These are phyloP conservation scores for Petunia hybrid DNA, from an alignment of 305 asterid genomes.

Conservation along the genomic window DNA sequence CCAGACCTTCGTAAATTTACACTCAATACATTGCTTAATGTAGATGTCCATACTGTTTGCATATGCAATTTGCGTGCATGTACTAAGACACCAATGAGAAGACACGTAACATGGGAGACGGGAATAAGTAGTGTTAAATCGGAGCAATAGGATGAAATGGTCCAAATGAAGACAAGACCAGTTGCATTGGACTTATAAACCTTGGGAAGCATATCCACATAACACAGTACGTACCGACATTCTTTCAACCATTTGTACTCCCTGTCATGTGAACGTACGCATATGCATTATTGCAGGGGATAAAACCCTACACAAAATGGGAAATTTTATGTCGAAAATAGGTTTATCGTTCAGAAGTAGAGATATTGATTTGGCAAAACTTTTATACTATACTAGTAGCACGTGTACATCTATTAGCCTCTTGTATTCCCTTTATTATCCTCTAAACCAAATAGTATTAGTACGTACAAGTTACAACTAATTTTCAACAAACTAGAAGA, in stretches of 20 bases:
- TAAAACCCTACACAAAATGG: not conserved
- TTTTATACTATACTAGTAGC: not conserved
- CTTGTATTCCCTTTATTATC: not conserved
- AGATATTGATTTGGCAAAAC: not conserved
- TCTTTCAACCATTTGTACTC: conserved; percentile 22
- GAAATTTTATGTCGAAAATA: not conserved
- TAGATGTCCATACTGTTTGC: not conserved
- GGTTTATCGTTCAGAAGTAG: not conserved
- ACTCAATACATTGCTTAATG: no score
- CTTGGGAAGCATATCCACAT: not conserved
- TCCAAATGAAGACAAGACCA: not conserved
- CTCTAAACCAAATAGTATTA: not conserved
- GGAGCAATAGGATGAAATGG: not conserved
- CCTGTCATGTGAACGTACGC: not conserved
- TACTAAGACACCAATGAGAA: not conserved
- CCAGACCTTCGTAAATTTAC: no score
- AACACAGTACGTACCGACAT: conserved; percentile 20
- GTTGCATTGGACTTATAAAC: not conserved
- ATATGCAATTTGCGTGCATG: conserved; percentile 26
- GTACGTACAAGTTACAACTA: not conserved
- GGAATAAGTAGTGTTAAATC: not conserved
- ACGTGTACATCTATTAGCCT: not conserved
- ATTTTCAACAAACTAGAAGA: no score
- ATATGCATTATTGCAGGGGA: not conserved
- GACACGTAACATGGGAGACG: conserved; percentile 34